Conservation (phyloP, 2,329 filamentous ascomycete genomes). For the Chalaropsis ovoidea region DNA sequence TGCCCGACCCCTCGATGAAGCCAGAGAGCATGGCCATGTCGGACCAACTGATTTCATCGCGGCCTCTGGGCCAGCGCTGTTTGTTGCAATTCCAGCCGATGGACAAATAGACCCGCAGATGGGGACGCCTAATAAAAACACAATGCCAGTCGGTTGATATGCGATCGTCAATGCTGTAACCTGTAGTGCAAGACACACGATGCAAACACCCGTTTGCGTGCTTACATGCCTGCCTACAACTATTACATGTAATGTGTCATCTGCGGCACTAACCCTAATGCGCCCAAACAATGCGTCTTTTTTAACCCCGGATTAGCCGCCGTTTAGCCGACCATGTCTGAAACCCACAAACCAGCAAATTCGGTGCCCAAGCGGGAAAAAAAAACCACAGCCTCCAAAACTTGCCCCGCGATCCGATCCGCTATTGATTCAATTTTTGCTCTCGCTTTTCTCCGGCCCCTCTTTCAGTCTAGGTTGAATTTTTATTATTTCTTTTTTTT, state of each 20-base stretch:
- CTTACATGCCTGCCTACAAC: not conserved
- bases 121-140: not conserved
- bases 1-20: constrained; percentile 45
- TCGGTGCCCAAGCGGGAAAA: not conserved
- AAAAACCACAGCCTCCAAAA: not conserved
- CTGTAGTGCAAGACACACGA: not conserved
- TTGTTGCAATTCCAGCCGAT: constrained; percentile 41
- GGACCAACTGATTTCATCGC: constrained; percentile 57
- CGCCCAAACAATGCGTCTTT: not conserved
- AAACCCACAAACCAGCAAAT: constrained; percentile 10
- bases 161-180: not conserved
- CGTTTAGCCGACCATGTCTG: not conserved
- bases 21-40: constrained; percentile 51
- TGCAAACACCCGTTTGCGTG: not conserved
- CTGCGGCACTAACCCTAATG: not conserved
- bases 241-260: not conserved
- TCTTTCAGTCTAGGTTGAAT: constrained; percentile 15
- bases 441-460: constrained; percentile 25
- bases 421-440: constrained; percentile 25
- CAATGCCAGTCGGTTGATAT: not conserved
- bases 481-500: constrained; percentile 17
- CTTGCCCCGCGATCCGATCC: constrained; percentile 1
- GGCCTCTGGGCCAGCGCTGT: constrained; percentile 51
- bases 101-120: constrained; percentile 22
- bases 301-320: not conserved